phyloP scores from a whole-genome alignment of 768 basidiomycete species.

The Auricularia sp. region DNA sequence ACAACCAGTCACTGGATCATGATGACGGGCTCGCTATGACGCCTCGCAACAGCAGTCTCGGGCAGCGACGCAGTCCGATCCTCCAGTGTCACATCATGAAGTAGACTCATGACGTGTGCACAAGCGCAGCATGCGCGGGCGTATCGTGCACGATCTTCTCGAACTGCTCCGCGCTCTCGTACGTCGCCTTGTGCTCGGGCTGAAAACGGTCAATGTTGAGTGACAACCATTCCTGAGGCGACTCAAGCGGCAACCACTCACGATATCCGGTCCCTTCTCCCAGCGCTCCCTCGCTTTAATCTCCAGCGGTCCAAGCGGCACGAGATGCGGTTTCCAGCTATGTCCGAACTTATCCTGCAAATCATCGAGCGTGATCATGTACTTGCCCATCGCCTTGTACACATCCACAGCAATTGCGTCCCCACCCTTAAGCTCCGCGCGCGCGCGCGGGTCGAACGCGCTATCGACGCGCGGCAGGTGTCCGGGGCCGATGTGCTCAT shows the following conservation, averaged over 20 bases:
- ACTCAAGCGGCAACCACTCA: background rate
- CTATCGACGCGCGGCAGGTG: background rate
- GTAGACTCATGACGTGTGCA: background rate
- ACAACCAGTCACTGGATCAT: too few relatives aligned
- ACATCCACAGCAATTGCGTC: background rate
- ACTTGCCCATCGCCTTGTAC: conserved; percentile 1
- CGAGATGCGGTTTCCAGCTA: background rate
- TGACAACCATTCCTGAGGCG: background rate
- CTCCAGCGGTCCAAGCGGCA: background rate
- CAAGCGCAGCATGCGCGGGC: background rate
- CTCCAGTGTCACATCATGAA: too few relatives aligned
- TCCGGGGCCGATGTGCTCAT: background rate
- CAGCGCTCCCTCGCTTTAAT: background rate
- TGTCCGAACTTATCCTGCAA: background rate
- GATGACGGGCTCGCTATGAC: too few relatives aligned
- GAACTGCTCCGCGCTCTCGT: background rate
- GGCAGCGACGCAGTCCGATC: too few relatives aligned
- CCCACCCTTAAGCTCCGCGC: background rate
- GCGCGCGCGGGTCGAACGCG: background rate
- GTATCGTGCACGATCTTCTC: background rate
- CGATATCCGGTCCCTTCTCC: background rate
- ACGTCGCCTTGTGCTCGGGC: background rate
- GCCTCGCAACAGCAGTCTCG: too few relatives aligned
- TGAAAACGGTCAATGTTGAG: background rate
- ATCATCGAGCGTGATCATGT: conserved; percentile 1